Evolutionary conservation across 257 asterid species (phyloP).

Genomic region (Nicotiana benthamiana): DNA sequence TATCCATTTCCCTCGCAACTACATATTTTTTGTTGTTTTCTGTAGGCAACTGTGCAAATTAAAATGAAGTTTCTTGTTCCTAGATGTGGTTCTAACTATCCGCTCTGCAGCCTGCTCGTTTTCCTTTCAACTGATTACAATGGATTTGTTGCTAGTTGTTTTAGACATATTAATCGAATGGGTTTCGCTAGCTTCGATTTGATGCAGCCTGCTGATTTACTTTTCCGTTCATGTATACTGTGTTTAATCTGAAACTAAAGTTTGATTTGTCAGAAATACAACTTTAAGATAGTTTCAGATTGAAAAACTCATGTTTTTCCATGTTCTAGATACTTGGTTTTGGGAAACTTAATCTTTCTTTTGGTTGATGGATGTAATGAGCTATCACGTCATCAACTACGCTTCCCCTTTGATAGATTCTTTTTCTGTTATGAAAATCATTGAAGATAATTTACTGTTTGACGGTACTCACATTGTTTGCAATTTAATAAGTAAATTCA

Average conservation of each 20-base stretch:
- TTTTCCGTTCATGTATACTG: neutral
- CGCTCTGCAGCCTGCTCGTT: neutral
- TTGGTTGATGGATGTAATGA: neutral
- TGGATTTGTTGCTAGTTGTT: neutral
- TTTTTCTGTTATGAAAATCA: neutral
- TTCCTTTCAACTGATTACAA: neutral
- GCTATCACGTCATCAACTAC: neutral
- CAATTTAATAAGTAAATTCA: neutral
- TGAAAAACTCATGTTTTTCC: neutral
- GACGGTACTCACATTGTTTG: neutral
- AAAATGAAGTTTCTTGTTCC: neutral
- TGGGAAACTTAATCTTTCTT: neutral
- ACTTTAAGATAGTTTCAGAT: neutral
- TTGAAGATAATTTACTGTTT: neutral
- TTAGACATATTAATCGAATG: neutral
- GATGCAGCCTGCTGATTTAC: neutral
- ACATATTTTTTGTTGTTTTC: neutral
- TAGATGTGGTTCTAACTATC: neutral
- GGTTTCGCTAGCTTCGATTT: neutral
- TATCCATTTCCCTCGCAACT: slow-evolving; percentile 13
- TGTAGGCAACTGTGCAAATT: neutral
- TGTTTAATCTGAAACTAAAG: neutral
- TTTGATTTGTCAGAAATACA: neutral
- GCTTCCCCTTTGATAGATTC: neutral
- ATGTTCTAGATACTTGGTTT: neutral